Base-by-base conservation (phyloP, 345 rosid species). In the Odontarrhena argentea region DNA sequence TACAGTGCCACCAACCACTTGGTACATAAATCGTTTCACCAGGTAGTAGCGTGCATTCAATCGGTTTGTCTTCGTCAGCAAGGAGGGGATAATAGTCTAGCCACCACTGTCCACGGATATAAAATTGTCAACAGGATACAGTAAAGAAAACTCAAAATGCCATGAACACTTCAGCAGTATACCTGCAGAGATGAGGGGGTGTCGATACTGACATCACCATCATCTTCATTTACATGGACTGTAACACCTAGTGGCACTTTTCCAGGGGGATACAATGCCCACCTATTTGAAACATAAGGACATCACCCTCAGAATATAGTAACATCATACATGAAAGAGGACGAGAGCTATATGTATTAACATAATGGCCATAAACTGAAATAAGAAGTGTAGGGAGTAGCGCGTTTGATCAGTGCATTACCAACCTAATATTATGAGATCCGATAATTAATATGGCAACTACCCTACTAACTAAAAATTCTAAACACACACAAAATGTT, bases 191-290 rank as follows among this genome's bases (percentile, higher is more conserved):
- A 93, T 63, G 98, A 78, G 55, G 96, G 98, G 48, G 87, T 84
- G 42, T 87, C 96, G 50, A 92, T 79, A 78, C 86, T 82, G 71
- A 93, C 90, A 81, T 93, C 98, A 53, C 98, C 98, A 53, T 93
- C 96, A 47, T 86, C 96, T 47, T 93, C 98, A 78, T 85, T 89
- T 44, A 89, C 96, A 82, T 87, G 97, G 55, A 93, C 97, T 35
- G 96, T 93, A 65, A 93, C 97, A 74, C 98, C 98, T 49, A 87
- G 60, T 69, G 97, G 98, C 30, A 93, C 98, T 84, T 77, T 84
- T 75, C 98, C 98, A 35, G 98, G 98, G 82, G 98, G 98, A 81
- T 93, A 93, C 72, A 93, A 69, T 36, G 98, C 98, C 98, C 98
- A 90, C 85, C 98, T 93, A 77, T 66, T 50, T 55, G 65, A 72